These are phyloP conservation scores for Kwoniella sp. DNA, from an alignment of 768 basidiomycete genomes.

Conservation along the genomic window DNA sequence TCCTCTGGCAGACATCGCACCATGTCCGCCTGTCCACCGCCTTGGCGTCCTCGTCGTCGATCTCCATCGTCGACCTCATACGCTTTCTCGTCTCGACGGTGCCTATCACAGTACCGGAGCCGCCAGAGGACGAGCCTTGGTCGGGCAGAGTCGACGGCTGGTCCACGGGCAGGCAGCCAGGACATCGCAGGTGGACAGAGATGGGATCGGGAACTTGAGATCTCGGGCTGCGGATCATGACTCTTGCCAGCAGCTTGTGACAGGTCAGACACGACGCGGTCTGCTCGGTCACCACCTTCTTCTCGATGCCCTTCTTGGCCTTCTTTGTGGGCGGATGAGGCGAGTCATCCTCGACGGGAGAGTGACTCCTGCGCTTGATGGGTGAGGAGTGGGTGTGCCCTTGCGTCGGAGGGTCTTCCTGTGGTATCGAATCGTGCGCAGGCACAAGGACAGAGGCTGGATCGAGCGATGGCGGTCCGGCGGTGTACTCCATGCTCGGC, in stretches of 20 bases:
- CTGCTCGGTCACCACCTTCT: constrained; percentile 29
- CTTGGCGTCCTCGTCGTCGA: constrained; percentile 33
- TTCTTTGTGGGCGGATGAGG: constrained; percentile 12
- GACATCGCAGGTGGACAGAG: constrained; percentile 16
- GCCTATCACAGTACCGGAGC: constrained; percentile 17
- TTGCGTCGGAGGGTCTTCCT: background rate
- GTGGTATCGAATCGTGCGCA: background rate
- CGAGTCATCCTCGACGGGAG: background rate
- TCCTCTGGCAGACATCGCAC: constrained; percentile 47
- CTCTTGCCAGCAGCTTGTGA: constrained; percentile 15
- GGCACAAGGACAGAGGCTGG: background rate
- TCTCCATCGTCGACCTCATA: constrained; percentile 26
- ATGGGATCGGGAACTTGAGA: constrained; percentile 30
- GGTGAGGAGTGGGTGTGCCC: constrained; percentile 8
- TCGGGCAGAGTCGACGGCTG: constrained; percentile 17
- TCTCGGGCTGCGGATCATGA: constrained; percentile 36
- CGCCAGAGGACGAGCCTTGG: background rate
- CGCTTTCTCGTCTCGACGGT: constrained; percentile 40
- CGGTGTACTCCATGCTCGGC: background rate
- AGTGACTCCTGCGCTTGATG: constrained; percentile 2
- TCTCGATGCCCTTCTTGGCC: constrained; percentile 20
- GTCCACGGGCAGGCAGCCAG: constrained; percentile 22
- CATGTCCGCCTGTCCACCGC: constrained; percentile 23
- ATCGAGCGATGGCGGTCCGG: constrained; percentile 1
- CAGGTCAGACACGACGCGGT: constrained; percentile 22